Evolutionary conservation across 345 rosid species (phyloP).

Genomic region (Camelina laxa): DNA sequence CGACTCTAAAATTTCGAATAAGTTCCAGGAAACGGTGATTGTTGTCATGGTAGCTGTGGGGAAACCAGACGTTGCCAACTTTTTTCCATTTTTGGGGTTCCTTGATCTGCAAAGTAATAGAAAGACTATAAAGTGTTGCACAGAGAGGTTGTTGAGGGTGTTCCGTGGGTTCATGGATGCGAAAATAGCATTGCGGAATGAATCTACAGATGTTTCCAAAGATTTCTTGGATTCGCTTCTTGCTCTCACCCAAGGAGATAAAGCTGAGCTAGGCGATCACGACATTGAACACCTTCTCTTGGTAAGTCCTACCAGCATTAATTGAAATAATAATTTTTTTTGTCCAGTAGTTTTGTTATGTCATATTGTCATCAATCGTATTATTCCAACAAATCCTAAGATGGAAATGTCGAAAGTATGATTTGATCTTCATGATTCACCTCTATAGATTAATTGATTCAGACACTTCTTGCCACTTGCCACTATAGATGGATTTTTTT

Average conservation of each 20-base stretch:
- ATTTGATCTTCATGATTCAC: too few species aligned
- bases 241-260: not conserved
- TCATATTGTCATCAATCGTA: too few species aligned
- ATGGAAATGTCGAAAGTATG: too few species aligned
- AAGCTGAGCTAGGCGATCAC: constrained; percentile 7
- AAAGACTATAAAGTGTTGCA: constrained; percentile 16
- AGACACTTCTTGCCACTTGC: too few species aligned
- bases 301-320: not conserved
- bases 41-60: constrained; percentile 12
- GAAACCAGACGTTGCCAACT: constrained; percentile 21
- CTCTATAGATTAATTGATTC: too few species aligned
- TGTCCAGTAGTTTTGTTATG: too few species aligned
- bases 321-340: too few species aligned
- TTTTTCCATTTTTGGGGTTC: constrained; percentile 21
- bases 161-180: constrained; percentile 33
- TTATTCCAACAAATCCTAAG: not conserved
- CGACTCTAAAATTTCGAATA: not conserved
- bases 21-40: constrained; percentile 14
- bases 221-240: constrained; percentile 31
- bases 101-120: constrained; percentile 33
- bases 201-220: not conserved
- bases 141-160: constrained; percentile 24
- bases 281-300: constrained; percentile 20
- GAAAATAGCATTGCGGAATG: not conserved
- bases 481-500: too few species aligned